Percentiles rank a stretch among this genome's conserved stretches.
Evolutionary conservation across 1,139 yeast genomes (phyloP).

Genomic region (Taphrina populina): DNA sequence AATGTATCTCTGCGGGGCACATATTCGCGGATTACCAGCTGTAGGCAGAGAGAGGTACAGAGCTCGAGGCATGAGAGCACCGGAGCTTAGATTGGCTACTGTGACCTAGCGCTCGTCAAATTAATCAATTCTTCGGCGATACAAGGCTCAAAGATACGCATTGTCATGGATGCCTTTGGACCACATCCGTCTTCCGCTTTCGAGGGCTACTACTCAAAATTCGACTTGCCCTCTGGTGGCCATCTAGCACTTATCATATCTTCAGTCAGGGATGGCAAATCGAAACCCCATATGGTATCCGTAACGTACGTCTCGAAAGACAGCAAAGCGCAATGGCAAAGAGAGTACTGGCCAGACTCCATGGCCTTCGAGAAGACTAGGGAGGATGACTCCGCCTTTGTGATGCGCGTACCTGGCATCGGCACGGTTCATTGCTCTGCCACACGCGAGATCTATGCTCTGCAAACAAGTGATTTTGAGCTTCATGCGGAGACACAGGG

Average conservation of each 20-base stretch:
- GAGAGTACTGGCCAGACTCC: slow-evolving; percentile 16
- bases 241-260: slow-evolving; percentile 29
- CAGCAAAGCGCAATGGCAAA: slow-evolving; percentile 15
- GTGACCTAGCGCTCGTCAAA: too few species aligned
- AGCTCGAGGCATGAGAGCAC: too few species aligned
- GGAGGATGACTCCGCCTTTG: background rate
- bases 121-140: too few species aligned
- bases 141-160: too few species aligned
- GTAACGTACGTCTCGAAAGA: slow-evolving; percentile 18
- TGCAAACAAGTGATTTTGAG: slow-evolving; percentile 4
- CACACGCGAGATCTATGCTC: background rate
- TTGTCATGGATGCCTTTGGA: slow-evolving; percentile 14
- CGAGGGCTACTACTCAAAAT: slow-evolving; percentile 31
- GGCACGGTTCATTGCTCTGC: slow-evolving; percentile 11
- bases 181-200: slow-evolving; percentile 13
- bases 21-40: too few species aligned
- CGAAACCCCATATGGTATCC: slow-evolving; percentile 21
- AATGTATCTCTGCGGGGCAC: too few species aligned
- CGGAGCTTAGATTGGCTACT: too few species aligned
- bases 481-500: background rate
- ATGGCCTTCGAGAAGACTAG: background rate
- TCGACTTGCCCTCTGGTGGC: slow-evolving; percentile 17
- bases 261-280: slow-evolving; percentile 8
- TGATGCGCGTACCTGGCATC: slow-evolving; percentile 14
- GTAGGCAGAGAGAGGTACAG: too few species aligned